Conservation (phyloP, 1,139 yeast genomes). For the Yamadazyma atlantica region DNA sequence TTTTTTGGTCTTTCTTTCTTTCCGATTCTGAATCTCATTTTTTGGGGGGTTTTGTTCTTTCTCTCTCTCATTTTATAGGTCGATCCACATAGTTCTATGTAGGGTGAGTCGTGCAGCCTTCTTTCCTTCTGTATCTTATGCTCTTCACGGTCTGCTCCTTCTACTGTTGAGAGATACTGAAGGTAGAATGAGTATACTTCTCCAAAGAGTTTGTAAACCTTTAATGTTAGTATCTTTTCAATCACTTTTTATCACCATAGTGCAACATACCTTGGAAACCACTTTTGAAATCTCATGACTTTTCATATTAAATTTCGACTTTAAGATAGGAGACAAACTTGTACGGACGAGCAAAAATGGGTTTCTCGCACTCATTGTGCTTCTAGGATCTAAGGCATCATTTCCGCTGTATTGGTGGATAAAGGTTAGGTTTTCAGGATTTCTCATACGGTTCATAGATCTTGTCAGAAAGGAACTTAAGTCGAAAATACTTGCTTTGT, state of each 20-base stretch:
- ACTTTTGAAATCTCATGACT: conserved; percentile 4
- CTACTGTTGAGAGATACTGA: conserved; percentile 1
- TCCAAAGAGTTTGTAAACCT: neutral
- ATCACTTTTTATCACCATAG: neutral
- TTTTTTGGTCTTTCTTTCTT: neutral
- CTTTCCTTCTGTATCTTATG: neutral
- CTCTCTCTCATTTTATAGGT: neutral
- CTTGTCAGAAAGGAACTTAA: conserved; percentile 4
- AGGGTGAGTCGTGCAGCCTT: neutral
- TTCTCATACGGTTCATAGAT: conserved; percentile 4
- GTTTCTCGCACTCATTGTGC: conserved; percentile 1
- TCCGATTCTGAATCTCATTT: neutral
- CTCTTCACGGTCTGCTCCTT: neutral
- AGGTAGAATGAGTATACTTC: neutral
- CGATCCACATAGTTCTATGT: neutral
- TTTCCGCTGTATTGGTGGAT: conserved; percentile 3
- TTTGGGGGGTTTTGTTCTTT: neutral
- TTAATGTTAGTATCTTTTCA: neutral
- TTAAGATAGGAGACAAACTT: conserved; percentile 2
- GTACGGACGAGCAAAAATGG: conserved; percentile 7
- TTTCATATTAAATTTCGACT: conserved; percentile 1
- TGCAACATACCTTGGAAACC: conserved; percentile 5
- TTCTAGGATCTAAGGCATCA: conserved; percentile 8
- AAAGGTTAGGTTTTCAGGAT: conserved; percentile 1
- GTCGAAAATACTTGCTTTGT: neutral